These are phyloP conservation scores for Penicillium sp. DNA, from an alignment of 2,329 filamentous ascomycete species.

Conservation along the genomic window DNA sequence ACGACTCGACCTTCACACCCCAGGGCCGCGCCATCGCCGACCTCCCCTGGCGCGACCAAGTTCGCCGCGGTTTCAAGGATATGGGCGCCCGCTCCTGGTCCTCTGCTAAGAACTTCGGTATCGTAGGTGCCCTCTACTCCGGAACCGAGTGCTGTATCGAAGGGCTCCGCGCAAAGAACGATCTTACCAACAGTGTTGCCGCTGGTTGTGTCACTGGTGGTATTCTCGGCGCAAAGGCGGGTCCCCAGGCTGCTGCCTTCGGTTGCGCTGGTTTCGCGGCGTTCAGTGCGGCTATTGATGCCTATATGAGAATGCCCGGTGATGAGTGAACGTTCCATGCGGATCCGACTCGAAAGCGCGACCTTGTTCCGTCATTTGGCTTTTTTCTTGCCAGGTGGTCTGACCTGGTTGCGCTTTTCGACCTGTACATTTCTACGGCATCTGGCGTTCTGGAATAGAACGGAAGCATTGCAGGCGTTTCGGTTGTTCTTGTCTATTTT, in stretches of 20 bases:
- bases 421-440: slow-evolving; percentile 20
- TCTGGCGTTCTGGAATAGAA: slow-evolving; percentile 21
- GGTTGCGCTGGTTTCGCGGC: slow-evolving; percentile 93
- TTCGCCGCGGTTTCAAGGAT: slow-evolving; percentile 83
- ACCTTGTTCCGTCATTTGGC: not conserved
- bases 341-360: not conserved
- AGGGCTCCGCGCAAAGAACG: slow-evolving; percentile 85
- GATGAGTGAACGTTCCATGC: slow-evolving; percentile 27
- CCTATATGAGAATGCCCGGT: slow-evolving; percentile 75
- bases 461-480: slow-evolving; percentile 29
- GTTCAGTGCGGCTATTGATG: slow-evolving; percentile 88
- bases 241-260: slow-evolving; percentile 80
- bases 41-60: slow-evolving; percentile 79
- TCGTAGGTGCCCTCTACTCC: slow-evolving; percentile 84
- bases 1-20: slow-evolving; percentile 81
- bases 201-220: slow-evolving; percentile 91
- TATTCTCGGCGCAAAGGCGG: slow-evolving; percentile 78
- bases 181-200: slow-evolving; percentile 79
- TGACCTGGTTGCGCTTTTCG: slow-evolving; percentile 5
- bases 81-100: slow-evolving; percentile 83
- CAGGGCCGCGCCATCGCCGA: slow-evolving; percentile 54
- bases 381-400: not conserved
- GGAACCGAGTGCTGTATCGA: slow-evolving; percentile 97
- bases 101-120: slow-evolving; percentile 90
- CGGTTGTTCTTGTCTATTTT: slow-evolving; percentile 13